Percentiles rank a stretch among this genome's conserved stretches.
These are phyloP conservation scores for Calamus simplicifolius DNA, from an alignment of 176 grass and related monocot genomes.

Conservation along the genomic window DNA sequence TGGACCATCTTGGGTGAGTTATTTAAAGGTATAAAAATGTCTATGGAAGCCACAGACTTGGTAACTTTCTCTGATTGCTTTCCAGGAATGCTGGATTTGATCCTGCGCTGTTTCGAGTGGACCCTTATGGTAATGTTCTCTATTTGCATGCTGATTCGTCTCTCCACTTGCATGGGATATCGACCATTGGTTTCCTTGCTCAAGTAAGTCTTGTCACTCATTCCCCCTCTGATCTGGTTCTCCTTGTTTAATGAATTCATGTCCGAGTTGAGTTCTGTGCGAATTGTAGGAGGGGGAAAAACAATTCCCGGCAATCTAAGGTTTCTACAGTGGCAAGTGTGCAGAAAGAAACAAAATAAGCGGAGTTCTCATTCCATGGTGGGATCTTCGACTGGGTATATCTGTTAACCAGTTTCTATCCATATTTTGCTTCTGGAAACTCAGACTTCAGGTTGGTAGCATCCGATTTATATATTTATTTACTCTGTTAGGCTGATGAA, in stretches of 20 bases:
- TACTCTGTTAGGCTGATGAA: too few species aligned
- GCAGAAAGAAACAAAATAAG: slow-evolving; percentile 68
- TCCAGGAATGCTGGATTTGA: slow-evolving; percentile 94
- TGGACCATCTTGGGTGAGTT: slow-evolving; percentile 76
- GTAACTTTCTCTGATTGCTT: background rate
- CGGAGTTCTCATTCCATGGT: slow-evolving; percentile 83
- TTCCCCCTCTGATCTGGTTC: background rate
- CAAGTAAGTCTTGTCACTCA: slow-evolving; percentile 27
- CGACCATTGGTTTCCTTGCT: slow-evolving; percentile 82
- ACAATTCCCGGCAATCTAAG: slow-evolving; percentile 80
- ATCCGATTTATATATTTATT: too few species aligned
- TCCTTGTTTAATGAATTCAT: too few species aligned
- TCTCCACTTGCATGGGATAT: slow-evolving; percentile 89
- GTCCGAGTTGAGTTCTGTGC: background rate
- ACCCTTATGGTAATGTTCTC: slow-evolving; percentile 81
- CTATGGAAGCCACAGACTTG: background rate
- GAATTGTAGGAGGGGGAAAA: slow-evolving; percentile 62
- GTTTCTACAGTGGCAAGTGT: slow-evolving; percentile 71
- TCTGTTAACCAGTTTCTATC: slow-evolving; percentile 87
- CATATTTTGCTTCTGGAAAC: slow-evolving; percentile 62
- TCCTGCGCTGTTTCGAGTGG: slow-evolving; percentile 76
- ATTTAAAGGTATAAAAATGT: background rate
- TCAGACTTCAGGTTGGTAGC: slow-evolving; percentile 50
- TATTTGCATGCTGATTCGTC: slow-evolving; percentile 79
- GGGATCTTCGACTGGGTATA: slow-evolving; percentile 92